A percentile compares a stretch with the other conserved stretches of the same genome.
Evolutionary conservation across 768 basidiomycete species (phyloP).

Genomic region (Hygrocybe punicea): DNA sequence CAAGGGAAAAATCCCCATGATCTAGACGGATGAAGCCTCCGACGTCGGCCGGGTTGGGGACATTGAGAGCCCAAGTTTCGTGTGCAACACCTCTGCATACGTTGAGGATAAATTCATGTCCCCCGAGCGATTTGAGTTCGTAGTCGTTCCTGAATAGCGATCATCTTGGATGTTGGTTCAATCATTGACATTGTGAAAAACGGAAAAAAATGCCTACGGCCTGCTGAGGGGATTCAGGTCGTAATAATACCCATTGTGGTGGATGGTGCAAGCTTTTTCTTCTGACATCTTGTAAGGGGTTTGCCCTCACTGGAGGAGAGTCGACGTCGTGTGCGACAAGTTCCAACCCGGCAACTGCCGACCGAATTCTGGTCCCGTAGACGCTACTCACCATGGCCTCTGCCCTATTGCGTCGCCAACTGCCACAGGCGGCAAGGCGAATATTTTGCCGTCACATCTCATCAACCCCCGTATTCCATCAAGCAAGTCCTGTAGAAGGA

Average conservation of each 20-base stretch:
- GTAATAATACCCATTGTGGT: constrained; percentile 56
- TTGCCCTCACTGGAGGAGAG: not conserved
- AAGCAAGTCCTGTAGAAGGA: not conserved
- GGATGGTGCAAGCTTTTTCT: constrained; percentile 61
- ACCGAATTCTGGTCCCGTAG: not conserved
- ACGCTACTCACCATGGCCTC: constrained; percentile 58
- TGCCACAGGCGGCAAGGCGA: constrained; percentile 28
- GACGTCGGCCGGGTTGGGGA: constrained; percentile 50
- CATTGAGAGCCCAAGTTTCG: constrained; percentile 58
- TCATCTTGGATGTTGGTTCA: constrained; percentile 10
- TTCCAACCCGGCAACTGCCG: not conserved
- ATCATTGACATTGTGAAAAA: not conserved
- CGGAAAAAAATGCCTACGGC: constrained; percentile 42
- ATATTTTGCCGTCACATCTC: constrained; percentile 11
- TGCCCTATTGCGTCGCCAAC: constrained; percentile 52
- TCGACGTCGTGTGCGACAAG: not conserved
- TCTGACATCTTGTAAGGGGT: not conserved
- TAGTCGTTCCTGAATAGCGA: constrained; percentile 57
- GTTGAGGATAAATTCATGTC: constrained; percentile 53
- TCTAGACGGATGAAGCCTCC: constrained; percentile 59
- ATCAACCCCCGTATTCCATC: not conserved
- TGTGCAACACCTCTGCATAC: constrained; percentile 55
- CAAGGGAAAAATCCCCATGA: constrained; percentile 69
- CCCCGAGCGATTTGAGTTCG: constrained; percentile 46
- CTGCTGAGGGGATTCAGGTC: constrained; percentile 62